Base-by-base conservation (phyloP, 805 yeast genomes). In the Wickerhamiella qilinensis region DNA sequence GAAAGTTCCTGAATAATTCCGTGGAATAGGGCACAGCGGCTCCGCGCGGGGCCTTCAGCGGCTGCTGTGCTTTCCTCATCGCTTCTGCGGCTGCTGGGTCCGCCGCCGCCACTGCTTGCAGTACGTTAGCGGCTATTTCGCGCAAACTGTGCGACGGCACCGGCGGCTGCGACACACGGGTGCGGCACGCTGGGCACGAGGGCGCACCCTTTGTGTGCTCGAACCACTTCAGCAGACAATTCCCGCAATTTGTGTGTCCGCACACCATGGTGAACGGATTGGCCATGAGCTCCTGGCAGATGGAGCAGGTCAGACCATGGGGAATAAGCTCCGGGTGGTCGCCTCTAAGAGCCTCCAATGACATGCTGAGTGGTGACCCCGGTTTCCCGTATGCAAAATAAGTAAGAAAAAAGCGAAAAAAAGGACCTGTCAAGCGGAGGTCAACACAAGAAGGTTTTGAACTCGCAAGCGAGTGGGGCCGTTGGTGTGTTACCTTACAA, bases 181-280 rank as follows among this genome's bases (percentile, higher is more conserved):
- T 34, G 9, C 54, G 45, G 43, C 54, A 50, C 6, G 36, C 27
- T 9, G 54, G 54, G 25, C 54, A 50, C 20, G 49, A 40, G 15
- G 37, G 15, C 16, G 20, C 29, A 27, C 37, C 19, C 6, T 25
- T 18, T n/a, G 18, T 17, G n/a, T 33, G 22, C 30, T 45, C 35
- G 34, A 57, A 35, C 62, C 62, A 58, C 22, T 46, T 46, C 36
- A 39, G 36, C 12, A 56, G 45, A 38, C 56, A 57, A 15, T 60
- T 64, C 51, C 75, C 75, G 55, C 84, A 77, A 49, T 72, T 75
- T 0, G 77, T 59, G 49, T 77, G 85, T 4, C 85, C 85, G 53
- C 85, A 77, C 12, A 57, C 49, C 3, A 68, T 52, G 4, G 66
- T 53, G 46, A 69, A 70, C 4, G 85, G 84, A 4, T 62, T 60